These are phyloP conservation scores for Acacia melanoxylon DNA, from an alignment of 306 rosid genomes.

Conservation along the genomic window DNA sequence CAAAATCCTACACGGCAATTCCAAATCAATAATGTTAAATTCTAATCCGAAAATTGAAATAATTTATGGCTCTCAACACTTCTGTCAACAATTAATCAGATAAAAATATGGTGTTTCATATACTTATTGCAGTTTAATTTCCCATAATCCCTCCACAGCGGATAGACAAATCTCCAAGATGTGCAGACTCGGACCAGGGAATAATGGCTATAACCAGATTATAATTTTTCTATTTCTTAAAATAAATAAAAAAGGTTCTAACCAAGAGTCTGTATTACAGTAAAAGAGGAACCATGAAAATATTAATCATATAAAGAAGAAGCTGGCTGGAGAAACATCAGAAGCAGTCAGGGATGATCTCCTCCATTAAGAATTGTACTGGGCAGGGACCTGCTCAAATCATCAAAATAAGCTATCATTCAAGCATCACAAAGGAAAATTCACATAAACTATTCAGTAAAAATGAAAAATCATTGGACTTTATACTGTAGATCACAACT, in stretches of 20 bases:
- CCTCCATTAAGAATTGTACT: conserved; percentile 47
- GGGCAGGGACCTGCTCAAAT: conserved; percentile 61
- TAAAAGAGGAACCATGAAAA: conserved; percentile 33
- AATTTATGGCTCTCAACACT: conserved; percentile 4
- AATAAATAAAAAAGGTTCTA: conserved; percentile 30
- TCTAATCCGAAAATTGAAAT: conserved; percentile 1
- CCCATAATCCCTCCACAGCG: conserved; percentile 35
- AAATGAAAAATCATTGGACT: neutral
- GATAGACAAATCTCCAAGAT: conserved; percentile 18
- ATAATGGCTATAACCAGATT: conserved; percentile 29
- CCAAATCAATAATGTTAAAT: conserved; percentile 15
- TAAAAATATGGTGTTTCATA: neutral
- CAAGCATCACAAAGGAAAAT: neutral
- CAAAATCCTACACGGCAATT: neutral
- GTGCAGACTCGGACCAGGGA: conserved; percentile 17
- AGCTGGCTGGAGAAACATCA: conserved; percentile 31
- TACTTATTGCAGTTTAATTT: conserved; percentile 40
- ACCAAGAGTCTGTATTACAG: conserved; percentile 30
- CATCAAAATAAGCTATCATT: conserved; percentile 25
- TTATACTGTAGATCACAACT: conserved; percentile 4
- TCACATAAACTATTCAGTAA: conserved; percentile 11
- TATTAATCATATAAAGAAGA: conserved; percentile 32
- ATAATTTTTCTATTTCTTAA: conserved; percentile 26
- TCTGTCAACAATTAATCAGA: conserved; percentile 25
- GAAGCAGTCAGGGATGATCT: conserved; percentile 52